Evolutionary conservation across 805 yeast genomes (phyloP), one percentile per base, ranked within the genome.

Genomic region (Priceomyces haplophilus): DNA sequence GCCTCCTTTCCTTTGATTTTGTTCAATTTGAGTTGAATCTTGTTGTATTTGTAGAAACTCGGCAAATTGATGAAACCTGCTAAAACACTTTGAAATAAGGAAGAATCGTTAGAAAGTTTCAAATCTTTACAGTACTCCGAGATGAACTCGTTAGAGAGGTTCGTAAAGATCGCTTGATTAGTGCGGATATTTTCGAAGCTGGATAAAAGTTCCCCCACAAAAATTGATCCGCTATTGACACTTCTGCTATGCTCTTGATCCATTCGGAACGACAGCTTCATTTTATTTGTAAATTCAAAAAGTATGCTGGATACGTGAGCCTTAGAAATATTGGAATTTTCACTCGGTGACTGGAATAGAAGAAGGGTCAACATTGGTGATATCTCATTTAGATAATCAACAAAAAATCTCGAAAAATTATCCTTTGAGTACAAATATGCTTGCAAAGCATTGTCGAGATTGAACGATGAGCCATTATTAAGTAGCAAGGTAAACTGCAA

Each of bases 31-130:
- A 46, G 37, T 47, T 70, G 73, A 31, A 70, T 62, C 46, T 59
- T 57, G 37, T 59, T 69, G 45, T 61, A 70, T 48, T 69, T 69
- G 56, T 69, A 57, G 55, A 69, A 70, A 46, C 65, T 67, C 21
- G 75, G 74, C 31, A 70, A 53, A 49, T 68, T 66, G 34, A 69
- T 59, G 46, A 57, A 60, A 1, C 75, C 75, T 1, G 74, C 69
- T 31, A 70, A 49, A 3, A 67, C 44, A 42, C 65, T 53, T 48
- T 69, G 73, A 54, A 69, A 70, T 30, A 70, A 49, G 4, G 73
- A 64, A 2, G 73, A 66, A 47, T 69, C 72, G 37, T 64, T 64
- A 4, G 71, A 64, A 11, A 70, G 59, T 17, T 54, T 54, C 58
- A 67, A 51, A 36, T 62, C 63, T 29, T 61, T 58, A 42, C 75